Conservation (phyloP, 441 rosid species). For the Populus hybrid region DNA sequence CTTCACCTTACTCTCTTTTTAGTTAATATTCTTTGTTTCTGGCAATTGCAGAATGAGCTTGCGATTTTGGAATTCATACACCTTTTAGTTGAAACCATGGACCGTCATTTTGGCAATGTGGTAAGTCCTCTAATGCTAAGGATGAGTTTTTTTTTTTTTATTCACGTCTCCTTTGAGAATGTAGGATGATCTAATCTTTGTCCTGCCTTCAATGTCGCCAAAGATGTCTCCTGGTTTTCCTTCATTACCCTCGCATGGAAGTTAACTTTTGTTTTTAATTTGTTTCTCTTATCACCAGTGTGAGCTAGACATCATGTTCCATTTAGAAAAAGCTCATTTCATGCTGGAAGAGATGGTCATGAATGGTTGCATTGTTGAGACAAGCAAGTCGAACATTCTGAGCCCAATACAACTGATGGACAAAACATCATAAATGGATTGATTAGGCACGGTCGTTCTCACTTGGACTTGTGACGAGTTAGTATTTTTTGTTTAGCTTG, state of each 20-base stretch:
- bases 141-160: not conserved
- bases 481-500: not conserved
- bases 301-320: conserved; percentile 96
- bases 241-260: not conserved
- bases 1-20: not conserved
- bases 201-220: too few species aligned
- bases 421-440: conserved; percentile 38
- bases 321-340: conserved; percentile 96
- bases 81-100: conserved; percentile 93
- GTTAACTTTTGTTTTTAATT: not conserved
- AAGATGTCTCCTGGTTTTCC: not conserved
- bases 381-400: conserved; percentile 79
- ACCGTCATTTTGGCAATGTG: conserved; percentile 86
- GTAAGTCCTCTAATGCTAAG: conserved; percentile 35
- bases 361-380: conserved; percentile 87
- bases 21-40: not conserved
- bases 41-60: conserved; percentile 65
- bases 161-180: not conserved
- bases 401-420: conserved; percentile 81
- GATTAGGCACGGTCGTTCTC: not conserved
- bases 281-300: conserved; percentile 42
- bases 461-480: not conserved
- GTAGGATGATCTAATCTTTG: not conserved
- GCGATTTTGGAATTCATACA: conserved; percentile 94
- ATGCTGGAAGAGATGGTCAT: conserved; percentile 96